These are phyloP conservation scores for Furcasterigmium sp. DNA, from an alignment of 2,329 filamentous ascomycete species.

Conservation along the genomic window DNA sequence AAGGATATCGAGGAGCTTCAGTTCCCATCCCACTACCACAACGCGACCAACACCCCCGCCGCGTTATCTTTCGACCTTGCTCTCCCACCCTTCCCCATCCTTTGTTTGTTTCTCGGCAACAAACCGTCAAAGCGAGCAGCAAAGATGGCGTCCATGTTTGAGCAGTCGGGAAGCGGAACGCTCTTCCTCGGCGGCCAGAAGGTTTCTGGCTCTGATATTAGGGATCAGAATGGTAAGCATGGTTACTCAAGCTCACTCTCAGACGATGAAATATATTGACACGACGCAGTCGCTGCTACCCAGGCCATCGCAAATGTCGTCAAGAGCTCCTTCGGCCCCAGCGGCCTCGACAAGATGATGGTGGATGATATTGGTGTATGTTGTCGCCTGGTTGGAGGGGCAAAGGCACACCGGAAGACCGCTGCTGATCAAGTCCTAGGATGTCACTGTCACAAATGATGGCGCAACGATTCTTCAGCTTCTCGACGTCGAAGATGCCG, in stretches of 20 bases:
- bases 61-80: too few species aligned
- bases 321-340: slow-evolving; percentile 97
- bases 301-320: slow-evolving; percentile 98
- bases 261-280: slow-evolving; percentile 12
- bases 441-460: slow-evolving; percentile 98
- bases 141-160: slow-evolving; percentile 89
- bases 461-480: slow-evolving; percentile 94
- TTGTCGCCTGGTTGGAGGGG: slow-evolving; percentile 5
- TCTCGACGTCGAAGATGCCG: slow-evolving; percentile 95
- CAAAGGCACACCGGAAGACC: slow-evolving; percentile 6
- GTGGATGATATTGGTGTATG: slow-evolving; percentile 95
- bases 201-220: slow-evolving; percentile 93
- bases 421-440: slow-evolving; percentile 41
- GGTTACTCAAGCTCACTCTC: slow-evolving; percentile 6
- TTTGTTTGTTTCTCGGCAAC: too few species aligned
- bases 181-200: slow-evolving; percentile 96
- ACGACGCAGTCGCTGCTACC: slow-evolving; percentile 71
- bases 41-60: too few species aligned
- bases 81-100: slow-evolving; percentile 4
- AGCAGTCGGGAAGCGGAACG: slow-evolving; percentile 91
- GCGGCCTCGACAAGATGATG: slow-evolving; percentile 99
- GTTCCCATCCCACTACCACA: too few species aligned
- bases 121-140: slow-evolving; percentile 8
- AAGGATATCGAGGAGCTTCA: slow-evolving; percentile 12
- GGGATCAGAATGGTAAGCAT: slow-evolving; percentile 81